Base-by-base conservation (phyloP, 2,329 filamentous ascomycete genomes). In the Xylaria hypoxylon region DNA sequence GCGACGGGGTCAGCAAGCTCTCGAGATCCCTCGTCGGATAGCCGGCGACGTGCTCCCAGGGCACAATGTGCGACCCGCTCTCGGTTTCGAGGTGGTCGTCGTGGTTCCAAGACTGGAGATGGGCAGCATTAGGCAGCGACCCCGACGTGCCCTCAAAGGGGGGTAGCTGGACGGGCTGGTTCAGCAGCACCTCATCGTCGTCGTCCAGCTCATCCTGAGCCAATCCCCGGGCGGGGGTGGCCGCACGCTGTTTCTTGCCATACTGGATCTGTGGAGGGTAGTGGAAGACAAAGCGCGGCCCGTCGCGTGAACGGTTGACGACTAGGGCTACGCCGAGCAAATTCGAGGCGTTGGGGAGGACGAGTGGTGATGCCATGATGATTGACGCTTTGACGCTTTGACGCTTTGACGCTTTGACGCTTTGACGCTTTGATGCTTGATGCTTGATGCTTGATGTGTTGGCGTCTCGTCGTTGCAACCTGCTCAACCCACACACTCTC, bases 211-310 rank as follows among this genome's bases (percentile, higher is more conserved):
- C 70, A 24, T 77, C 73, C 38, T 57, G 47, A 44, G 62, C 22
- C 55, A 73, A 67, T 24, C 78, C 73, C 62, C 79, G 75, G 44
- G 79, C 71, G 7, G 59, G 48, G 5, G 65, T n/a, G 35, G 52
- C 33, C 28, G 52, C 42, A 24, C 65, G 68, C 58, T 56, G 53
- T 59, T 61, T 81, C 79, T 70, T 83, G 78, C 74, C 82, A 79
- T 72, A 77, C 8, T 75, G 76, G 48, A 87, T 83, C 52, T 81
- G 78, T n/a, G 89, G 86, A n/a, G 93, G 93, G 75, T 96, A 96
- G 79, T 97, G 92, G 79, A 94, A 97, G 73, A 96, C 91, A 73
- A 96, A 91, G 70, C 89, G 88, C 31, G 93, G 92, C 17, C 93
- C 93, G 72, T 92, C 91, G 70, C 91, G 89, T 38, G 91, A 92